Evolutionary conservation across 192 early-diverging fungal genomes (phyloP).

Genomic region (Gryganskiella cystojenkinii): DNA sequence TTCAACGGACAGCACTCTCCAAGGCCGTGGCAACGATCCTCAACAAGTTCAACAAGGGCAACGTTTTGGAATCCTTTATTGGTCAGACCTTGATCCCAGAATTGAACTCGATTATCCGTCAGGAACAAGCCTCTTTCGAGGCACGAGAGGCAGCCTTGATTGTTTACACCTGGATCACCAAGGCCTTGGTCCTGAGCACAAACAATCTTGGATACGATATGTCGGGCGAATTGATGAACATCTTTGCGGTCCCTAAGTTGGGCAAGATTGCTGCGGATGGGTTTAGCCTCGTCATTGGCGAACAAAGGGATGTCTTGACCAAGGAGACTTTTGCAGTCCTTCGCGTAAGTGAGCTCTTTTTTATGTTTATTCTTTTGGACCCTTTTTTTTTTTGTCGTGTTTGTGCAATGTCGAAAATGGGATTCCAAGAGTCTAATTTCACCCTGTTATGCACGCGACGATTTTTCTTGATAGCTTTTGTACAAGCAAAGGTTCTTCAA

Average conservation of each 20-base stretch:
- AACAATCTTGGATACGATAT: conserved; percentile 65
- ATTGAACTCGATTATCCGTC: conserved; percentile 28
- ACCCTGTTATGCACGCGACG: conserved; percentile 10
- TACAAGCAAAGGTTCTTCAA: conserved; percentile 91
- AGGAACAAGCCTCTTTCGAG: conserved; percentile 31
- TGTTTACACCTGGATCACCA: conserved; percentile 66
- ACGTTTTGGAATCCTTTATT: conserved; percentile 45
- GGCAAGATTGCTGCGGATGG: conserved; percentile 70
- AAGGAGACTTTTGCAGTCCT: conserved; percentile 72
- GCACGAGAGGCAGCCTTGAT: conserved; percentile 33
- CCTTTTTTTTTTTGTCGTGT: background rate
- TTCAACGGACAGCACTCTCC: conserved; percentile 63
- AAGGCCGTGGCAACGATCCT: conserved; percentile 69
- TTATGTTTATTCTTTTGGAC: background rate
- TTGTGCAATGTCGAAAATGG: background rate
- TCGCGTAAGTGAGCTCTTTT: conserved; percentile 54
- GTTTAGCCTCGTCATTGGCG: conserved; percentile 81
- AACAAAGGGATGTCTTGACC: conserved; percentile 76
- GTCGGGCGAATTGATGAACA: conserved; percentile 61
- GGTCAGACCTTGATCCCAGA: conserved; percentile 22
- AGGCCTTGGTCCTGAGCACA: conserved; percentile 69
- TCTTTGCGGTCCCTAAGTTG: conserved; percentile 55
- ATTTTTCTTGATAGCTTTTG: conserved; percentile 66
- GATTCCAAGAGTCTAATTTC: background rate
- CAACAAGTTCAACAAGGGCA: conserved; percentile 70